phyloP scores from a whole-genome alignment of 805 yeast genomes.

The Metschnikowia koreensis region DNA sequence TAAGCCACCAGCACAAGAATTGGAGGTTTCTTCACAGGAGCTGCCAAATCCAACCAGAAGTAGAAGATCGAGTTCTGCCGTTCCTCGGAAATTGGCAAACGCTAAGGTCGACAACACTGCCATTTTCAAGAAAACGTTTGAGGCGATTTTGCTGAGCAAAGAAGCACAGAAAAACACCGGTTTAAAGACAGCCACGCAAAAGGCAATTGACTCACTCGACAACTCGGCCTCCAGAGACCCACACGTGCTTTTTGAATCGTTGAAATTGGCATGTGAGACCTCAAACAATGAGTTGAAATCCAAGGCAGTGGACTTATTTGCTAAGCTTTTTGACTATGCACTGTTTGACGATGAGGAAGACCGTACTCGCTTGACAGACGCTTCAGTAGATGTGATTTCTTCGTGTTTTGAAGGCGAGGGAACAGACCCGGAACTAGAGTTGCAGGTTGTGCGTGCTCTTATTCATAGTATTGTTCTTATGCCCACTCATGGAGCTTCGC shows the following conservation, averaged over 20 bases:
- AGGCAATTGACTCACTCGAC: constrained; percentile 41
- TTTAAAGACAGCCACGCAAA: constrained; percentile 36
- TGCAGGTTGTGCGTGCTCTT: constrained; percentile 89
- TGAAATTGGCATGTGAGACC: constrained; percentile 72
- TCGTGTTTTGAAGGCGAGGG: constrained; percentile 89
- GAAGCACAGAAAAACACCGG: constrained; percentile 56
- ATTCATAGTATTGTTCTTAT: constrained; percentile 82
- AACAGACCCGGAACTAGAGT: constrained; percentile 82
- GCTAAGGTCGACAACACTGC: constrained; percentile 24
- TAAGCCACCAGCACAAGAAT: background rate
- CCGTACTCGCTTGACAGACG: constrained; percentile 64
- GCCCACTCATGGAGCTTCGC: constrained; percentile 86
- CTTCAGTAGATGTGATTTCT: constrained; percentile 79
- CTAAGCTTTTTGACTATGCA: constrained; percentile 85
- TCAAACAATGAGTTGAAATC: constrained; percentile 63
- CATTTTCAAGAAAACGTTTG: constrained; percentile 54
- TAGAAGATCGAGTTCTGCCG: background rate
- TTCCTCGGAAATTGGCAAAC: background rate
- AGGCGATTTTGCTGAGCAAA: constrained; percentile 53
- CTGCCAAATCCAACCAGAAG: background rate
- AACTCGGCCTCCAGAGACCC: constrained; percentile 42
- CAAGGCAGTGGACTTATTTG: constrained; percentile 77
- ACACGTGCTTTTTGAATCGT: constrained; percentile 69
- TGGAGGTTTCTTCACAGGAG: background rate
- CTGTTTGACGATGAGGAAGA: constrained; percentile 57